Percentiles rank a stretch among this genome's conserved stretches.
phyloP scores from a whole-genome alignment of 139 green algal species.

The Picochlorum sp. region DNA sequence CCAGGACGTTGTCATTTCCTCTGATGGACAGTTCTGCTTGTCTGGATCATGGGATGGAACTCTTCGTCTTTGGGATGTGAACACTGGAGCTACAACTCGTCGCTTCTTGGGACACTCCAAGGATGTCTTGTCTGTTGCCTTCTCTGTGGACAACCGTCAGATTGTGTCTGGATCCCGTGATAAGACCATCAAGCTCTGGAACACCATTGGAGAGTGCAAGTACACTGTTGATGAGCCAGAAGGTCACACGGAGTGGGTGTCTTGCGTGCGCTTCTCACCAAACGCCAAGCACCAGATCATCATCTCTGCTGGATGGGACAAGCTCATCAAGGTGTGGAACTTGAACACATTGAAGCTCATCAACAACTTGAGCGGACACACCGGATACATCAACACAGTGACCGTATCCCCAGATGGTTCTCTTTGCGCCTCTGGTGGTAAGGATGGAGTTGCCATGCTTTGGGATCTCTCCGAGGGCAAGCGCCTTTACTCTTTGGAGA shows the following conservation, averaged over 20 bases:
- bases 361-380: constrained; percentile 92
- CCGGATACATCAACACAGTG: constrained; percentile 92
- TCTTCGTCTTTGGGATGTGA: constrained; percentile 98
- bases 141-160: constrained; percentile 99
- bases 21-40: constrained; percentile 96
- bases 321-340: constrained; percentile 98
- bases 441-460: constrained; percentile 98
- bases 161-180: constrained; percentile 96
- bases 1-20: constrained; percentile 98
- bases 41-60: constrained; percentile 97
- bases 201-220: constrained; percentile 99
- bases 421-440: constrained; percentile 94
- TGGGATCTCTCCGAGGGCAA: constrained; percentile 99
- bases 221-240: constrained; percentile 94
- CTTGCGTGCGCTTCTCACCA: constrained; percentile 97
- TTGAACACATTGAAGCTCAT: constrained; percentile 98
- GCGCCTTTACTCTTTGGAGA: constrained; percentile 95
- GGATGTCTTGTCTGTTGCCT: constrained; percentile 97
- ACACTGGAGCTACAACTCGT: constrained; percentile 91
- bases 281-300: constrained; percentile 93
- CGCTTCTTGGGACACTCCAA: constrained; percentile 98
- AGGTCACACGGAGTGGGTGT: constrained; percentile 95
- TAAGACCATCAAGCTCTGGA: constrained; percentile 98
- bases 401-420: constrained; percentile 98
- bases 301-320: constrained; percentile 97